A percentile compares a stretch with the other conserved stretches of the same genome.
These are phyloP conservation scores for Dictyophora rubrovolvata DNA, from an alignment of 768 basidiomycete species.

Conservation along the genomic window DNA sequence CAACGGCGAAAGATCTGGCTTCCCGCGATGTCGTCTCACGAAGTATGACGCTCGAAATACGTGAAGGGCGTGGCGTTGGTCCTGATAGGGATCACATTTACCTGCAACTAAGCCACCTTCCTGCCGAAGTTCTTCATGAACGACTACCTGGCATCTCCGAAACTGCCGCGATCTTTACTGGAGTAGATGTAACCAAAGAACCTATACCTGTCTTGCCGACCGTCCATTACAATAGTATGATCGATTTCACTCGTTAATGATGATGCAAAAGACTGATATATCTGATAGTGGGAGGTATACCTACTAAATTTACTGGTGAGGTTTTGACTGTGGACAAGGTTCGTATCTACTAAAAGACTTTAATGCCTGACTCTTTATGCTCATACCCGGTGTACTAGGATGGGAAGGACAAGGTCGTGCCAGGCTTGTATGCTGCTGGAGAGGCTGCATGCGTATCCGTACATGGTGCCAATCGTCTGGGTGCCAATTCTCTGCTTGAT, in stretches of 20 bases:
- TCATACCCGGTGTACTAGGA: constrained; percentile 24
- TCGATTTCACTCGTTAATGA: not conserved
- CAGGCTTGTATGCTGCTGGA: constrained; percentile 95
- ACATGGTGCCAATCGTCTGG: constrained; percentile 98
- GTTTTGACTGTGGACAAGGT: constrained; percentile 77
- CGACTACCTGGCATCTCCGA: constrained; percentile 98
- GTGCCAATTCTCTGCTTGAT: constrained; percentile 97
- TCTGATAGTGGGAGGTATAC: constrained; percentile 90
- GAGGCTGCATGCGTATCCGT: constrained; percentile 99
- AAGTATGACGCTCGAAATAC: constrained; percentile 97
- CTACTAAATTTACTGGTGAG: constrained; percentile 96
- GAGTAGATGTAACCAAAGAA: constrained; percentile 99
- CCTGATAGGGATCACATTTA: constrained; percentile 97
- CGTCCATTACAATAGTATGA: constrained; percentile 96
- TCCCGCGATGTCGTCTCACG: constrained; percentile 99
- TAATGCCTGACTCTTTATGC: constrained; percentile 5
- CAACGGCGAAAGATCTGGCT: constrained; percentile 97
- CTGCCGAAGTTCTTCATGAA: constrained; percentile 90
- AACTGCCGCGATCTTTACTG: constrained; percentile 97
- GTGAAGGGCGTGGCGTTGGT: constrained; percentile 97
- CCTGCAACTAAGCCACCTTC: constrained; percentile 94
- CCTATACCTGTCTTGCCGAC: constrained; percentile 98
- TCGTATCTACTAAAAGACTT: not conserved
- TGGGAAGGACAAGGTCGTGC: constrained; percentile 90
- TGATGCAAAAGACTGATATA: constrained; percentile 14